Base-by-base conservation (phyloP, 768 basidiomycete species). In the Auriculariales sp. region DNA sequence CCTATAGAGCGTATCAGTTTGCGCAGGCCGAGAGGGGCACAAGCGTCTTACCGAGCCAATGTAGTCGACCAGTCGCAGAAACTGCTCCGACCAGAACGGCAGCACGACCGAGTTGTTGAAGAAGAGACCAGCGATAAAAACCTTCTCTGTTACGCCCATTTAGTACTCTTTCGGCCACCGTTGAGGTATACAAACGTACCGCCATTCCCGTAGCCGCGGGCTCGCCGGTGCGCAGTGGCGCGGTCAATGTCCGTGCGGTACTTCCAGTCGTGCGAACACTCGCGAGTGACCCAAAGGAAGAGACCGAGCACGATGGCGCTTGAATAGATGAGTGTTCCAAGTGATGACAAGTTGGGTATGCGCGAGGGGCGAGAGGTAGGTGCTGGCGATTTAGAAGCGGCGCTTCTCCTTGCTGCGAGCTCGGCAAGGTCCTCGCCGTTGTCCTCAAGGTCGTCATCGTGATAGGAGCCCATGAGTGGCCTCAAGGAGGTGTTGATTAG, bases 61-160 rank as follows among this genome's bases (percentile, higher is more conserved):
- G 47, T 64, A 69, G 36, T 59, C 52, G 7, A 70, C 66, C 2
- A 58, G 55, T 49, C 61, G 58, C 34, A 66, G 50, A 27, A 71
- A 54, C 28, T 67, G 57, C 4, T 56, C 49, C 3, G 61, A 61
- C 69, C 70, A 72, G 48, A 67, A 66, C 0, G 68, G 66, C 24
- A 72, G 55, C 1, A 71, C 60, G 0, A 46, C 49, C 46, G 63
- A 55, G 39, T 70, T 69, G 47, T 71, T 60, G 57, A 59, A 62
- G 52, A 72, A 66, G 59, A 70, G 65, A 2, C 66, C 69, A 10
- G 65, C 68, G 55, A 70, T 62, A 49, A 62, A 68, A n/a, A 68
- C 56, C 30, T 62, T 61, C 30, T 68, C 64, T 35, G 55, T 56
- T 22, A 55, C 53, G 19, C 49, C 52, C 7, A 10, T 15, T 36